These are phyloP conservation scores for Arthrobotrys sinensis DNA, from an alignment of 2,329 filamentous ascomycete genomes.

Conservation along the genomic window DNA sequence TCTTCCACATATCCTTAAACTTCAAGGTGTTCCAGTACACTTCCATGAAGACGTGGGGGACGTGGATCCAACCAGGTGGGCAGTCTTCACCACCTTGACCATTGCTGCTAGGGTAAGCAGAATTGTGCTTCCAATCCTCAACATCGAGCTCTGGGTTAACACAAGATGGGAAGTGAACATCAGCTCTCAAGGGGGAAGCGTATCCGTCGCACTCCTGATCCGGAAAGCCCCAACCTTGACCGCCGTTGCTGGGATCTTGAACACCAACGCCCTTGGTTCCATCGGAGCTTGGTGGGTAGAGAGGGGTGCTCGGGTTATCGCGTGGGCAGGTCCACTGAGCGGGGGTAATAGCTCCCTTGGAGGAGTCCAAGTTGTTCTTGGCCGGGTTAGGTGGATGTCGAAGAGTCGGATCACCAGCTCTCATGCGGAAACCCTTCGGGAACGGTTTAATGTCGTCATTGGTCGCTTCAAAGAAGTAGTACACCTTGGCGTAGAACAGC, in stretches of 20 bases:
- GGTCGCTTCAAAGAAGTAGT: conserved; percentile 59
- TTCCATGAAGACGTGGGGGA: conserved; percentile 86
- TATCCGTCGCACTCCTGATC: conserved; percentile 71
- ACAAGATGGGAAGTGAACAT: conserved; percentile 90
- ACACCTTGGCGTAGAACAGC: conserved; percentile 55
- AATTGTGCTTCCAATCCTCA: conserved; percentile 74
- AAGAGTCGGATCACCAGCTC: conserved; percentile 79
- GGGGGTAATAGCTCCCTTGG: conserved; percentile 70
- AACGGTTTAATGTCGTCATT: conserved; percentile 78
- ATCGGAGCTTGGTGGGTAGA: conserved; percentile 86
- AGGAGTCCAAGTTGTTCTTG: conserved; percentile 43
- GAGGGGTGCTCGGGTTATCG: conserved; percentile 72
- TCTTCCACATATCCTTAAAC: conserved; percentile 71
- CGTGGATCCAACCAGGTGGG: conserved; percentile 78
- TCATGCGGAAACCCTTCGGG: conserved; percentile 83
- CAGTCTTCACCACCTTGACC: conserved; percentile 78
- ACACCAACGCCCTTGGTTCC: conserved; percentile 79
- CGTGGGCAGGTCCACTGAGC: conserved; percentile 64
- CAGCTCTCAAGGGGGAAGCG: conserved; percentile 83
- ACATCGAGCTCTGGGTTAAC: conserved; percentile 77
- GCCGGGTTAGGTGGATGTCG: conserved; percentile 75
- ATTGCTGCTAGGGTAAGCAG: conserved; percentile 85
- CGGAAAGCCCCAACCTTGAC: conserved; percentile 69
- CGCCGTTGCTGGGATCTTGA: conserved; percentile 67
- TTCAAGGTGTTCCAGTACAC: conserved; percentile 82